Evolutionary conservation across 225 moss, liverwort and hornwort genomes (phyloP).

Genomic region (Thuidium tamariscinum): DNA sequence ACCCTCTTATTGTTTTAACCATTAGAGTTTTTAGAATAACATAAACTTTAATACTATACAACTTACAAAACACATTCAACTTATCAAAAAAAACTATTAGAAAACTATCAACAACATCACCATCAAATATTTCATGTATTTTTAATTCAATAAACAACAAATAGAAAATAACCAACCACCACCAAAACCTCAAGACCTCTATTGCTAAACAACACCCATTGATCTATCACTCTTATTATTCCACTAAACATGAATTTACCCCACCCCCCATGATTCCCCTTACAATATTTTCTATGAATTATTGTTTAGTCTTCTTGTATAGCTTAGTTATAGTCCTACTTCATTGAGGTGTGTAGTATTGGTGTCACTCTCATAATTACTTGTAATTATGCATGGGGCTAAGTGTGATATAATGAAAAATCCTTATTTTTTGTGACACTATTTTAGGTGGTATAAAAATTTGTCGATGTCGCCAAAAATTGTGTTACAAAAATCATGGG

Average conservation of each 20-base stretch:
- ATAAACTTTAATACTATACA: neutral
- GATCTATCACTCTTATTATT: accelerated
- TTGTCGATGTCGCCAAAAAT: too few species aligned
- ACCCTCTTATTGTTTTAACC: accelerated
- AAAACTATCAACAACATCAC: neutral
- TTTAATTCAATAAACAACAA: neutral
- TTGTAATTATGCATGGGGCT: accelerated
- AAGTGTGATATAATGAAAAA: neutral
- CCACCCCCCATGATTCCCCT: accelerated
- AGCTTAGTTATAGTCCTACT: neutral
- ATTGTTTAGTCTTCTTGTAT: neutral
- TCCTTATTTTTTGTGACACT: too few species aligned
- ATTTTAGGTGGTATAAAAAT: too few species aligned
- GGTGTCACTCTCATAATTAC: neutral
- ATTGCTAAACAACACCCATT: neutral
- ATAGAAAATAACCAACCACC: neutral
- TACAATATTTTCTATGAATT: neutral
- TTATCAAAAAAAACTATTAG: neutral
- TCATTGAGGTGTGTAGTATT: neutral
- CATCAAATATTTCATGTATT: accelerated
- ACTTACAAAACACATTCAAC: neutral
- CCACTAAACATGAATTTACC: neutral
- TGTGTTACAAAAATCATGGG: too few species aligned
- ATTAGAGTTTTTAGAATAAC: accelerated
- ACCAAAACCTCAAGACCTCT: accelerated